Percentiles rank a stretch among this genome's conserved stretches.
Conservation (phyloP, 768 basidiomycete species). For the Hypholoma sublateritium region DNA sequence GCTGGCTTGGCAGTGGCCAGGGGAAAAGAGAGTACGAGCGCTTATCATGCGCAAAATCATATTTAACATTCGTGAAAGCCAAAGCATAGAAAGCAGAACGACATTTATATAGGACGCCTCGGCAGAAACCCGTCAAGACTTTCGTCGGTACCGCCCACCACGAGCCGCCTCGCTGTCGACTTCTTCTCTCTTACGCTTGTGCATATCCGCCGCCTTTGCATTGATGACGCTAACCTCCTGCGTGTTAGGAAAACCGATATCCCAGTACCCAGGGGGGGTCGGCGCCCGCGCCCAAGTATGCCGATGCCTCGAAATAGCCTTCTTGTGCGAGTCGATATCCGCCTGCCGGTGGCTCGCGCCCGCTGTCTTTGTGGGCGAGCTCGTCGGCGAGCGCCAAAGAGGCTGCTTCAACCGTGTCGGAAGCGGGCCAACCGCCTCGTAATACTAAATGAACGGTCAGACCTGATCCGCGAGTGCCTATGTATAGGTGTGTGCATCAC, state of each 20-base stretch:
- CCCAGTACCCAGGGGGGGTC: constrained; percentile 89
- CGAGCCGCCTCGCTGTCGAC: constrained; percentile 62
- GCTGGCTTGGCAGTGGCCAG: too few species aligned
- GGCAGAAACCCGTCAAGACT: not conserved
- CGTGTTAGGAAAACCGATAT: constrained; percentile 86
- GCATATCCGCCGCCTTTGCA: constrained; percentile 68
- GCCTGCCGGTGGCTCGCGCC: constrained; percentile 14
- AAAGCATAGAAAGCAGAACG: too few species aligned
- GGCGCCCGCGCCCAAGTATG: constrained; percentile 66
- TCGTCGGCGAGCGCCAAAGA: constrained; percentile 70
- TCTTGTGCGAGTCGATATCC: constrained; percentile 55
- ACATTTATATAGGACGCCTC: too few species aligned
- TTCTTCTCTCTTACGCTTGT: constrained; percentile 56
- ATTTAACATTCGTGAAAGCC: too few species aligned
- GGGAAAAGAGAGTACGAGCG: too few species aligned
- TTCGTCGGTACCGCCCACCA: constrained; percentile 30
- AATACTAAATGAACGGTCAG: constrained; percentile 55
- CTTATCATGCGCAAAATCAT: too few species aligned
- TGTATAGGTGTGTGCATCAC: not conserved
- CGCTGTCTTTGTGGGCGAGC: not conserved
- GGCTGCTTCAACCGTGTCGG: constrained; percentile 62
- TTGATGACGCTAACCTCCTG: constrained; percentile 83
- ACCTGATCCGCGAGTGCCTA: not conserved
- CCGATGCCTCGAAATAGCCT: constrained; percentile 71
- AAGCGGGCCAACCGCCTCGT: constrained; percentile 71